Conservation (phyloP, 2,329 filamentous ascomycete species). For the Ramularia endophylla region DNA sequence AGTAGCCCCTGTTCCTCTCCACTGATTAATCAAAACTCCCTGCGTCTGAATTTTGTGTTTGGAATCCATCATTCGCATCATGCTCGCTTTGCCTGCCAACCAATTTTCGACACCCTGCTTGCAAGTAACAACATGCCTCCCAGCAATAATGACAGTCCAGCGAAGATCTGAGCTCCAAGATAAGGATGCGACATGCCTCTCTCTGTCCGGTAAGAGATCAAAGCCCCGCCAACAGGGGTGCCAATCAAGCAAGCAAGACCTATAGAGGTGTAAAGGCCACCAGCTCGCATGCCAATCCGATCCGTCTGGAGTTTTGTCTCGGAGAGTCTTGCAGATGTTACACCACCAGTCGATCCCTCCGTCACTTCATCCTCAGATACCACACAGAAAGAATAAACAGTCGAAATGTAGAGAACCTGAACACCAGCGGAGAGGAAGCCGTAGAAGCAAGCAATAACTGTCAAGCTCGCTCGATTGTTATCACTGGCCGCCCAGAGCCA, state of each 20-base stretch:
- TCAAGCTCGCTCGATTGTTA: conserved; percentile 15
- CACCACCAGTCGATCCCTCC: not conserved
- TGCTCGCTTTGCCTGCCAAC: conserved; percentile 17
- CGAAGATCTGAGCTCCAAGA: conserved; percentile 22
- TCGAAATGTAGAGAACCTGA: conserved; percentile 26
- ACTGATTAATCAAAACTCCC: too few relatives aligned
- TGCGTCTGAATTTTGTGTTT: too few relatives aligned
- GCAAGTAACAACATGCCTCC: conserved; percentile 18
- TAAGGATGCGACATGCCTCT: conserved; percentile 15
- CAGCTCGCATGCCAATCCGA: conserved; percentile 21
- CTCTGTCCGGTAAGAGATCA: conserved; percentile 16
- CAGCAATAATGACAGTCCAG: conserved; percentile 16
- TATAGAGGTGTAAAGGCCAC: conserved; percentile 21
- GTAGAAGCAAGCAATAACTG: conserved; percentile 29
- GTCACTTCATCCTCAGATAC: not conserved
- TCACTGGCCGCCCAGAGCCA: conserved; percentile 44
- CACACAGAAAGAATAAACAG: conserved; percentile 20
- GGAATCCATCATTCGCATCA: too few relatives aligned
- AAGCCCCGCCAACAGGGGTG: conserved; percentile 23
- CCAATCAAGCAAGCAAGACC: conserved; percentile 22
- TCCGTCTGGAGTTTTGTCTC: conserved; percentile 7
- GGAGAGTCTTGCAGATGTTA: too few relatives aligned
- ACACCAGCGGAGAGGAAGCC: conserved; percentile 29
- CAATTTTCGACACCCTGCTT: conserved; percentile 19
- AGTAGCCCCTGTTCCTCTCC: too few relatives aligned